Evolutionary conservation across 768 basidiomycete genomes (phyloP).

Genomic region (Naganishia antarctica): DNA sequence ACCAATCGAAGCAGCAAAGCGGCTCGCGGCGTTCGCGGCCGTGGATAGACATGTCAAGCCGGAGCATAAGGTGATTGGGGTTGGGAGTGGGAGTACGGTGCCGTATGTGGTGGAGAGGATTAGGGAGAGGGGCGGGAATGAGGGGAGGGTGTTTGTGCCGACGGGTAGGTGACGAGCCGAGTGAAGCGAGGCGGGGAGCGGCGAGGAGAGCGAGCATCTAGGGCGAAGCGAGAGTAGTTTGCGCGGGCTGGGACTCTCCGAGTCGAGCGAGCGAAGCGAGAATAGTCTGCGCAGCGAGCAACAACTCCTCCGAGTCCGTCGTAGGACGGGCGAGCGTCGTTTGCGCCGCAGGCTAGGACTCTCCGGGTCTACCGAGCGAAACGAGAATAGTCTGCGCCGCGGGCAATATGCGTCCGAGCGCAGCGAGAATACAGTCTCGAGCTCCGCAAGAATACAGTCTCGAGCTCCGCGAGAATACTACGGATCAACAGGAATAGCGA

Average conservation of each 20-base stretch:
- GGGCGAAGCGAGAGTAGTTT: too few species aligned
- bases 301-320: too few species aligned
- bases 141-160: conserved; percentile 77
- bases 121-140: conserved; percentile 74
- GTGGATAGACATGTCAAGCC: conserved; percentile 82
- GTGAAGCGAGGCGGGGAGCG: neutral
- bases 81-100: conserved; percentile 63
- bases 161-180: conserved; percentile 57
- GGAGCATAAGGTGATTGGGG: conserved; percentile 67
- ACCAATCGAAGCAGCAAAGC: conserved; percentile 73
- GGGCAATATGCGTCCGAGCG: neutral
- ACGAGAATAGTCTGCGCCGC: neutral
- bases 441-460: neutral
- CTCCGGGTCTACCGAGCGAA: neutral
- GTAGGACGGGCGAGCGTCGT: too few species aligned
- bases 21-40: conserved; percentile 85
- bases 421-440: neutral
- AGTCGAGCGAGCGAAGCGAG: neutral
- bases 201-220: neutral
- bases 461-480: too few species aligned
- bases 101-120: conserved; percentile 96
- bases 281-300: neutral
- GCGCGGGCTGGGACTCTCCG: neutral
- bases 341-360: too few species aligned
- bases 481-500: neutral